Evolutionary conservation across 1,284 basidiomycete species (phyloP), one percentile per base, ranked within the genome.

Genomic region (Fistulinella staudtii): DNA sequence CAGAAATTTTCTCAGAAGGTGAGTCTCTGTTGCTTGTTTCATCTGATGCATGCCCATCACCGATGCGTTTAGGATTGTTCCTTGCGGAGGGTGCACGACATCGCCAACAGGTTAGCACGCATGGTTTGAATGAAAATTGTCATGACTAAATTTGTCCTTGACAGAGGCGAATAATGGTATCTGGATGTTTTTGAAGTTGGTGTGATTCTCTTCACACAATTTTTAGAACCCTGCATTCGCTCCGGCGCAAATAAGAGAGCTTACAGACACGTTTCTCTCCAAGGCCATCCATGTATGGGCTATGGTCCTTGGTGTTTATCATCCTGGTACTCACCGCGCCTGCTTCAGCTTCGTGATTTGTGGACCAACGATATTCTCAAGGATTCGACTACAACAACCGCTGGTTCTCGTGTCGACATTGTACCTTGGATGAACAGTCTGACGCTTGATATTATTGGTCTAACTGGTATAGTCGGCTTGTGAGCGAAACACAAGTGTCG

Each of bases 391-490:
- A 66, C 56, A 24, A 34, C 29, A 4, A 41, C 36, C n/a, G 28
- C 40, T 5, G 27, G 43, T 0, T 25, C 35, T 15, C 61, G 54
- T 4, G 55, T 78, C 21, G 77, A 88, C 45, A 70, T 77, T 3
- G 61, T 81, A 5, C 60, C 71, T 0, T 80, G 77, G 70, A 59
- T 86, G 10, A 77, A 69, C 35, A 72, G 71, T 42, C 69, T 72
- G 46, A 85, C 84, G 0, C 65, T 87, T 29, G 84, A 88, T 53
- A 70, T 85, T 20, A 86, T 89, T 43, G 83, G 83, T 8, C 65
- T 77, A 11, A 79, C 83, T 18, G 83, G 82, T 75, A 50, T 11
- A 53, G 46, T 17, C 7, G 3, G 13, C 22, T n/a, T 11, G 17
- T 10, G 22, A 24, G 13, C 8, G 23, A 28, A n/a, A n/a, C n/a